Evolutionary conservation across 768 basidiomycete species (phyloP), one percentile per base, ranked within the genome.

Genomic region (Boletus sp.): DNA sequence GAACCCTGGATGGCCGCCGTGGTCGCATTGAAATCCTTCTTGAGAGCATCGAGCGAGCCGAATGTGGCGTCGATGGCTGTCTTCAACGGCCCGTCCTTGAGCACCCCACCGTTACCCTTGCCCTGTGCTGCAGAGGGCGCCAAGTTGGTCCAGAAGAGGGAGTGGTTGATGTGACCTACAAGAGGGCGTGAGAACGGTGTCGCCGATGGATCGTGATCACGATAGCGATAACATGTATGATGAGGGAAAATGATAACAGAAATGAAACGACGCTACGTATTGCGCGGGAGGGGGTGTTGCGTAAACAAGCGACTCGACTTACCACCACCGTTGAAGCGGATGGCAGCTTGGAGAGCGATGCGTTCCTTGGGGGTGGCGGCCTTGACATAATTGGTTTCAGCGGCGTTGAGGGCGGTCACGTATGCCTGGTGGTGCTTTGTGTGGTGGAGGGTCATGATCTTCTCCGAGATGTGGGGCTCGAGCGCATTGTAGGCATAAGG

Each of bases 321-420:
- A 87, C 93, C 94, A 75, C 94, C 94, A 58, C 94, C 94, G 72
- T 98, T 97, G 81, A 98, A 98, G 75, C 90, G 93, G 71, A 97
- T 78, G 6, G 93, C 93, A 15, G 90, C 83, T 72, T 94, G 92
- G 53, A 97, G 87, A 23, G 83, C 85, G 65, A 97, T 93, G 60
- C 85, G 82, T 30, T 88, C 85, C 74, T 87, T 91, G 64, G 90
- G 81, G 46, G 84, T 80, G 3, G 73, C 61, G 0, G 88, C 76
- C 62, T 83, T 82, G 44, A 83, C 78, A 68, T 93, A 91, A 0
- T 81, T 78, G 57, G 79, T 76, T 75, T 96, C 93, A 17, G 93
- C 94, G 33, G 89, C 84, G 74, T 96, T 98, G 70, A 98, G 82
- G 2, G 87, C 88, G 64, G 84, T 95, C 51, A 96, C 91, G 65